These are phyloP conservation scores for Boletus fagicola DNA, from an alignment of 768 basidiomycete species.

Conservation along the genomic window DNA sequence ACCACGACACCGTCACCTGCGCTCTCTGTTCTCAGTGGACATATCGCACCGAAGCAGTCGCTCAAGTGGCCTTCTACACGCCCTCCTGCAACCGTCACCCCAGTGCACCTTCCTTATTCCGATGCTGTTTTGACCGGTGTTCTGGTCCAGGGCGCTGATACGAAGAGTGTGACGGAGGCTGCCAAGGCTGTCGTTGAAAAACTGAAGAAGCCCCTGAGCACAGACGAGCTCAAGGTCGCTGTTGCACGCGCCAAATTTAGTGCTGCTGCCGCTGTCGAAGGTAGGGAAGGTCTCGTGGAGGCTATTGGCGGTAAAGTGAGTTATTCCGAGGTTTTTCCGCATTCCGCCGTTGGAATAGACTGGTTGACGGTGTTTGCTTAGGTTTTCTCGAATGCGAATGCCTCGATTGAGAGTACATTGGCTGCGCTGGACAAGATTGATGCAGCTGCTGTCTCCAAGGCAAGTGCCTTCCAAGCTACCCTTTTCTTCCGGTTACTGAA, in stretches of 20 bases:
- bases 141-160: constrained; percentile 66
- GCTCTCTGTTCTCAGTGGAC: constrained; percentile 74
- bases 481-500: background rate
- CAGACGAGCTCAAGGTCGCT: constrained; percentile 76
- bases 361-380: constrained; percentile 25
- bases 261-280: constrained; percentile 68
- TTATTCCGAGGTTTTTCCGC: constrained; percentile 8
- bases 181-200: constrained; percentile 66
- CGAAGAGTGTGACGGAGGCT: constrained; percentile 62
- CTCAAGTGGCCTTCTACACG: constrained; percentile 83
- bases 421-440: constrained; percentile 70
- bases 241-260: constrained; percentile 87
- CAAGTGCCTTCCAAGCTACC: constrained; percentile 21
- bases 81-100: constrained; percentile 59
- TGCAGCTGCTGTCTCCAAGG: constrained; percentile 67
- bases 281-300: constrained; percentile 61
- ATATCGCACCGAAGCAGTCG: constrained; percentile 74
- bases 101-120: constrained; percentile 84
- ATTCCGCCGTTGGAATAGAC: background rate
- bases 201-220: constrained; percentile 55
- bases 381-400: constrained; percentile 59
- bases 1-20: constrained; percentile 64
- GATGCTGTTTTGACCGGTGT: constrained; percentile 89
- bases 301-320: constrained; percentile 65
- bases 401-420: constrained; percentile 61